A percentile compares a stretch with the other conserved stretches of the same genome.
Evolutionary conservation across 495 filamentous ascomycete genomes (phyloP).

Genomic region (Talaromyces borbonicus): DNA sequence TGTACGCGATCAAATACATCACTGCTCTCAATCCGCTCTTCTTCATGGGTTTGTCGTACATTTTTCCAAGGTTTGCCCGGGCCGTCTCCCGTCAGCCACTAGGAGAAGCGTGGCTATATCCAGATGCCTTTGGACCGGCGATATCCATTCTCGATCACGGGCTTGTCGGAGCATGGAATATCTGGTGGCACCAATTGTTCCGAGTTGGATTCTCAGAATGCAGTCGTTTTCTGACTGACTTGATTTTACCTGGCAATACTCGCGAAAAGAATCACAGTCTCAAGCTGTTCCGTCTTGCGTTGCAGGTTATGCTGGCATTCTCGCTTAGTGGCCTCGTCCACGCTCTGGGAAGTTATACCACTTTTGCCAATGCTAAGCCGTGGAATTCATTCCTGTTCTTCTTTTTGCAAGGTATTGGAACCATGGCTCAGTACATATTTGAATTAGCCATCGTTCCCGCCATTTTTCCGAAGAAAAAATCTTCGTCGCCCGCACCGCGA

Average conservation of each 20-base stretch:
- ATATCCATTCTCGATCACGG: slow-evolving; percentile 52
- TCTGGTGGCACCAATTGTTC: slow-evolving; percentile 87
- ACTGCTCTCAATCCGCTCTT: slow-evolving; percentile 45
- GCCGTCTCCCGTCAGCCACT: slow-evolving; percentile 34
- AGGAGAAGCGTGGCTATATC: slow-evolving; percentile 55
- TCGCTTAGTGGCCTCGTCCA: slow-evolving; percentile 51
- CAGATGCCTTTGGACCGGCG: slow-evolving; percentile 50
- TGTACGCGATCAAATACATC: slow-evolving; percentile 43
- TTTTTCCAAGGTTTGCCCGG: slow-evolving; percentile 27
- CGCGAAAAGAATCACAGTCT: not conserved
- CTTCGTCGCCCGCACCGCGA: slow-evolving; percentile 12
- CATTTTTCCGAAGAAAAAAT: slow-evolving; percentile 7
- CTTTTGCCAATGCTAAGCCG: slow-evolving; percentile 34
- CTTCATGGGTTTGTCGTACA: slow-evolving; percentile 45
- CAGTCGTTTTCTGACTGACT: slow-evolving; percentile 36
- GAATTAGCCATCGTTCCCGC: not conserved
- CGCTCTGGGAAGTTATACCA: slow-evolving; percentile 44
- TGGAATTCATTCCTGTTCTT: slow-evolving; percentile 37
- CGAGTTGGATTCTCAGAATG: slow-evolving; percentile 58
- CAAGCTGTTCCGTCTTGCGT: slow-evolving; percentile 10
- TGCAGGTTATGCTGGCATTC: slow-evolving; percentile 42
- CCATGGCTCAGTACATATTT: slow-evolving; percentile 37
- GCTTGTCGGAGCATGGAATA: slow-evolving; percentile 67
- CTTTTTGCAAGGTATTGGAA: slow-evolving; percentile 50
- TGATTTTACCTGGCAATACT: not conserved